Conservation (phyloP, 768 basidiomycete species). For the Kwoniella sp. region DNA sequence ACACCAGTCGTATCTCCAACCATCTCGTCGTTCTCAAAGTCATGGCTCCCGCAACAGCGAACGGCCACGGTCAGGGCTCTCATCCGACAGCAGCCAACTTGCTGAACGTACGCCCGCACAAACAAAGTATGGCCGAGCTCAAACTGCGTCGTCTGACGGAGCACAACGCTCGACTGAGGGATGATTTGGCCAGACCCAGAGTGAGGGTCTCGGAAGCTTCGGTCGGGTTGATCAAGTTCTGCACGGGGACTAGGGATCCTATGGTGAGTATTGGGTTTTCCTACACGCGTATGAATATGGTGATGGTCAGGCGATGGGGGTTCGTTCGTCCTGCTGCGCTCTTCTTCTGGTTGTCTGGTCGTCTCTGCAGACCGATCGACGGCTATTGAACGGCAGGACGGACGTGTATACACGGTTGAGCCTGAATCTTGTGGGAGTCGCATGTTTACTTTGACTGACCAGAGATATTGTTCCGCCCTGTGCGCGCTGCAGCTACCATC, state of each 20-base stretch:
- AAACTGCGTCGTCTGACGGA: slow-evolving; percentile 90
- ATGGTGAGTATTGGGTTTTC: slow-evolving; percentile 40
- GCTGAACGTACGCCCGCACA: slow-evolving; percentile 55
- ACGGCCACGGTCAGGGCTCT: slow-evolving; percentile 7
- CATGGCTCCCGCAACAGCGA: background rate
- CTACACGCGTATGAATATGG: background rate
- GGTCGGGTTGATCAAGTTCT: slow-evolving; percentile 87
- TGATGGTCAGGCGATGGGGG: background rate
- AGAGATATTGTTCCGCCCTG: background rate
- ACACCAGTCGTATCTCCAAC: background rate
- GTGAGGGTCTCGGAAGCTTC: slow-evolving; percentile 90
- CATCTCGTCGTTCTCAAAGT: background rate
- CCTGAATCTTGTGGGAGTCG: too few species aligned
- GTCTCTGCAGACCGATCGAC: background rate
- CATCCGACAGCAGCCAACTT: slow-evolving; percentile 22
- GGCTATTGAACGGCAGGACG: too few species aligned
- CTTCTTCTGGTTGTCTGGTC: too few species aligned
- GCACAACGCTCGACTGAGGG: slow-evolving; percentile 86
- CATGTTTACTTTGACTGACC: too few species aligned
- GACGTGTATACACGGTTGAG: too few species aligned
- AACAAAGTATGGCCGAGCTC: slow-evolving; percentile 96
- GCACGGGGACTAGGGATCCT: slow-evolving; percentile 84
- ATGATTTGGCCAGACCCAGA: slow-evolving; percentile 86
- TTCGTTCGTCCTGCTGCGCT: background rate
- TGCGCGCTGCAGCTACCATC: slow-evolving; percentile 70